Base-by-base conservation (phyloP, 352 stramenopile genomes). In the Pseudoperonospora humuli region DNA sequence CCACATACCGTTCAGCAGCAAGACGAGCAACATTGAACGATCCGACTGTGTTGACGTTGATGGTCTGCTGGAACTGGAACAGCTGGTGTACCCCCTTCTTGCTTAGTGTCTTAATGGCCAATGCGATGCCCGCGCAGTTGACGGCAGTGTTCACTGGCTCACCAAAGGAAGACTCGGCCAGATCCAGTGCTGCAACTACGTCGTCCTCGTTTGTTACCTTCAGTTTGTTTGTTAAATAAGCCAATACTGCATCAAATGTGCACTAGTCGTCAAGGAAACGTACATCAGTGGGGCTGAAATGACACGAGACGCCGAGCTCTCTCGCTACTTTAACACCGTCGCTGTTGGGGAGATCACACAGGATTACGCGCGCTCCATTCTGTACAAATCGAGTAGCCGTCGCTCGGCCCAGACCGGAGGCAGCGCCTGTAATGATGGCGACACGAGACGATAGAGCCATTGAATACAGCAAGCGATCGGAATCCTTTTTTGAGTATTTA, bases 11-110 rank as follows among this genome's bases (percentile, higher is more conserved):
- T 63, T 98, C 87, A 7, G 96, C 94, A 2, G 95, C 83, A 19
- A 99, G 78, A 27, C 96, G 86, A 14, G 86, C 75, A 27, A 99
- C 75, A 67, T 99, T 99, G 76, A 99, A 99, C 26, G 93, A 97
- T 28, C 96, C 96, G 27, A 96, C 71, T 1, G 92, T 86, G 70
- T 99, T 99, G 15, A 99, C 78, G 18, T 91, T 85, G 20, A 99
- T 64, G n/a, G 95, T 95, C 43, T 96, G 80, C 49, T 87, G 72
- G 64, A 98, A 99, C 54, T 94, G 76, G 45, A 87, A 85, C 17
- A 97, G 67, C 41, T 92, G 74, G 75, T 98, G 91, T 40, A 80
- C 70, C 17, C 84, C 61, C 58, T 96, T 96, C 64, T 96, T 96
- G 35, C 42, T 69, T 24, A 98, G 49, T 14, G 86, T 98, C 60